Percentiles rank a stretch among this genome's conserved stretches.
Evolutionary conservation across 2,329 filamentous ascomycete genomes (phyloP).

Genomic region (Fusarium sarcochroum): DNA sequence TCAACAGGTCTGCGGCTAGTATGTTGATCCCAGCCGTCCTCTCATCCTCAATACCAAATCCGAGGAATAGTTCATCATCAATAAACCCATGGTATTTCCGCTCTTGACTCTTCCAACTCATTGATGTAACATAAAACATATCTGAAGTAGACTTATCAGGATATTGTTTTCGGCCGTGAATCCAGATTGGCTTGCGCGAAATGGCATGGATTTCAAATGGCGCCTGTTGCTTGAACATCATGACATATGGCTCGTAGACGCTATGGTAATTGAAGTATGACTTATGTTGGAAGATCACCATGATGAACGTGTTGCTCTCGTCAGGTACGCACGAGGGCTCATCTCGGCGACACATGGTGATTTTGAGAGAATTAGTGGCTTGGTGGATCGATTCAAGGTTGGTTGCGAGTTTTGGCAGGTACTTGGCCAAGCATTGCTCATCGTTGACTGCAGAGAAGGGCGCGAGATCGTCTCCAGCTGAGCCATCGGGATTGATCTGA

Average conservation of each 20-base stretch:
- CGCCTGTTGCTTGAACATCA: slow-evolving; percentile 62
- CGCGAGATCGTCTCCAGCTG: slow-evolving; percentile 63
- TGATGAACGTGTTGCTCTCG: slow-evolving; percentile 66
- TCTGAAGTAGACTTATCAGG: slow-evolving; percentile 57
- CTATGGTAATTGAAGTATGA: slow-evolving; percentile 62
- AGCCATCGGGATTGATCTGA: slow-evolving; percentile 60
- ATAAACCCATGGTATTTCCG: slow-evolving; percentile 68
- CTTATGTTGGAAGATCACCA: slow-evolving; percentile 70
- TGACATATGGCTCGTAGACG: slow-evolving; percentile 69
- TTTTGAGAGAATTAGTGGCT: slow-evolving; percentile 69
- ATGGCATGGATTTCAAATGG: slow-evolving; percentile 67
- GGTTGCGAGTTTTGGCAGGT: slow-evolving; percentile 57
- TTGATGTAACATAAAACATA: slow-evolving; percentile 71
- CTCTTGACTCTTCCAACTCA: slow-evolving; percentile 66
- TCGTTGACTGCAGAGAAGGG: slow-evolving; percentile 55
- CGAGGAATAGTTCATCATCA: slow-evolving; percentile 68
- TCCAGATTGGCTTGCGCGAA: slow-evolving; percentile 67
- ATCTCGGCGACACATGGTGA: slow-evolving; percentile 67
- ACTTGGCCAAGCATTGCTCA: slow-evolving; percentile 60
- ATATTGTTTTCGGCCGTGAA: slow-evolving; percentile 61
- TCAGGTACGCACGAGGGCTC: slow-evolving; percentile 60
- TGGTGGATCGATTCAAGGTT: slow-evolving; percentile 68
- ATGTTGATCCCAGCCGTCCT: slow-evolving; percentile 66
- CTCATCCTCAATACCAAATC: slow-evolving; percentile 70
- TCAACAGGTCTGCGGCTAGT: slow-evolving; percentile 62